phyloP scores from a whole-genome alignment of 306 rosid species.

The Carpinus viminea region DNA sequence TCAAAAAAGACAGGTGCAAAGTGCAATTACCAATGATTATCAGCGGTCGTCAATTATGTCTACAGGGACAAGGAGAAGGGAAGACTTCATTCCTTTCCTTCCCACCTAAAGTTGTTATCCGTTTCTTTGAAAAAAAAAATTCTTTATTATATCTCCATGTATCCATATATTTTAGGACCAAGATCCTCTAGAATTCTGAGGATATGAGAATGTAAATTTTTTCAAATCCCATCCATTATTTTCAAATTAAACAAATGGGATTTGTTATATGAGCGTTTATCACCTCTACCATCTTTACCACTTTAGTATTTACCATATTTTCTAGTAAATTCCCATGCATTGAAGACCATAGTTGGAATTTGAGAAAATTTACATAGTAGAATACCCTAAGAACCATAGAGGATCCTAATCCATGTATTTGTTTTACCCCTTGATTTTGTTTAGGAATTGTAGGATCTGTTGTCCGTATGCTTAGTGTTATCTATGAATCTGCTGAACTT shows the following conservation, averaged over 20 bases:
- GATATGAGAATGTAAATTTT: background rate
- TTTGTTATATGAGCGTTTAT: too few species aligned
- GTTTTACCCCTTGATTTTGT: background rate
- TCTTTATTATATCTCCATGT: too few species aligned
- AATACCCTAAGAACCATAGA: too few species aligned
- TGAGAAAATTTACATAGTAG: too few species aligned
- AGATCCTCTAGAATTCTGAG: too few species aligned
- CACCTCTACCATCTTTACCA: too few species aligned
- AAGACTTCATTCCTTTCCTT: constrained; percentile 5
- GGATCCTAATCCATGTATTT: background rate
- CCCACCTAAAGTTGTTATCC: background rate
- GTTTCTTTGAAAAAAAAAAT: background rate
- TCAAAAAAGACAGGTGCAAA: background rate
- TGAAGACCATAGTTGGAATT: too few species aligned
- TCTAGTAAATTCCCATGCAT: too few species aligned
- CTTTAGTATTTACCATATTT: too few species aligned
- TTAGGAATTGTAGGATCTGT: background rate
- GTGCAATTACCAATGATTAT: background rate
- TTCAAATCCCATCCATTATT: background rate
- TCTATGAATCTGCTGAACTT: background rate
- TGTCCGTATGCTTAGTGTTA: background rate
- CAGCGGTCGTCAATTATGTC: background rate
- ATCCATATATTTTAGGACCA: too few species aligned
- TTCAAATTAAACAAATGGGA: background rate
- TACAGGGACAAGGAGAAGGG: background rate